Conservation (phyloP, 805 yeast species). For the Cyberlindnera meyerae region DNA sequence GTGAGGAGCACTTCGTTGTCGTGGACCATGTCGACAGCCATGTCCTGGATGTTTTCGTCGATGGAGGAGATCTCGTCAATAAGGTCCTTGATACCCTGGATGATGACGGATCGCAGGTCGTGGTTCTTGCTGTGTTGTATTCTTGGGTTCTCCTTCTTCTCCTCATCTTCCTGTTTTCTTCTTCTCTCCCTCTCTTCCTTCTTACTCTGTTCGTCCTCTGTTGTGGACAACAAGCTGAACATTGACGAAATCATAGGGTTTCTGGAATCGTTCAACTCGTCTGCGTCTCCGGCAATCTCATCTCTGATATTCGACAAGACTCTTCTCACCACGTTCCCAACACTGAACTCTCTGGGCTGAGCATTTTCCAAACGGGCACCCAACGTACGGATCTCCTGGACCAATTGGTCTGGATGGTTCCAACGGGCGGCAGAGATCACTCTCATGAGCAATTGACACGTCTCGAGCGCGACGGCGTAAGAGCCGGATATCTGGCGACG, state of each 20-base stretch:
- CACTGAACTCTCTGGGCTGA: slow-evolving; percentile 82
- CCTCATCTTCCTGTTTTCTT: slow-evolving; percentile 19
- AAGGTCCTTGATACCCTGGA: slow-evolving; percentile 88
- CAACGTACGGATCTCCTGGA: slow-evolving; percentile 63
- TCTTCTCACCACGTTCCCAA: slow-evolving; percentile 89
- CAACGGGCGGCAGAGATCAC: slow-evolving; percentile 88
- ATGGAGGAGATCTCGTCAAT: slow-evolving; percentile 87
- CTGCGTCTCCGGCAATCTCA: slow-evolving; percentile 54
- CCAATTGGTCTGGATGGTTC: slow-evolving; percentile 70
- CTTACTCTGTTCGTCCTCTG: slow-evolving; percentile 22
- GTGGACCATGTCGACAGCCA: slow-evolving; percentile 90
- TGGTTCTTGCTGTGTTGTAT: slow-evolving; percentile 27
- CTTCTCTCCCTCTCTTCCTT: slow-evolving; percentile 19
- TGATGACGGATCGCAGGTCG: slow-evolving; percentile 78
- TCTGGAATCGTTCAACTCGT: slow-evolving; percentile 21
- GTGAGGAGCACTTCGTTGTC: slow-evolving; percentile 82
- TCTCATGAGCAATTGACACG: slow-evolving; percentile 81
- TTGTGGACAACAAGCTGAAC: slow-evolving; percentile 76
- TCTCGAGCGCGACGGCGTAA: slow-evolving; percentile 75
- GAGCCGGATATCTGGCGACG: slow-evolving; percentile 84
- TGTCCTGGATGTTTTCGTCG: slow-evolving; percentile 85
- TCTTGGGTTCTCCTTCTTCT: slow-evolving; percentile 23
- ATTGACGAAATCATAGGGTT: slow-evolving; percentile 69
- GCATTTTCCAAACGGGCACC: slow-evolving; percentile 71
- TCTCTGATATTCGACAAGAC: slow-evolving; percentile 84